Percentiles rank a stretch among this genome's conserved stretches.
Evolutionary conservation across 805 yeast genomes (phyloP).

Genomic region (Pichia nanzhaoensis): DNA sequence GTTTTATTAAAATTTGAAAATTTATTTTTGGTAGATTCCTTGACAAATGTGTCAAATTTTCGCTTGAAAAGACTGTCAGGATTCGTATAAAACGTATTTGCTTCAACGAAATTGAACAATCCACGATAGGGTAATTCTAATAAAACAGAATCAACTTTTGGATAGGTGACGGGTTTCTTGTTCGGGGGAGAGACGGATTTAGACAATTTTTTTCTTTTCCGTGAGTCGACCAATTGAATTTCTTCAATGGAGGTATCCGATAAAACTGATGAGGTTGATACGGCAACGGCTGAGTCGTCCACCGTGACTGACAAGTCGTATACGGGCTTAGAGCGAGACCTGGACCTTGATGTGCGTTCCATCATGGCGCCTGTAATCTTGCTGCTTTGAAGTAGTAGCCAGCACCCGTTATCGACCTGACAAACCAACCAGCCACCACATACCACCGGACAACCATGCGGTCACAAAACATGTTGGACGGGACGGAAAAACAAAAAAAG

Average conservation of each 20-base stretch:
- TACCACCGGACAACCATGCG: no score
- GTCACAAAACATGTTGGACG: no score
- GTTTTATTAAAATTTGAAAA: not conserved
- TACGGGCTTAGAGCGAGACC: no score
- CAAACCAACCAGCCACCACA: no score
- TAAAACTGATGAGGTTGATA: not conserved
- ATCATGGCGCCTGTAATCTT: no score
- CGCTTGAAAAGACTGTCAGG: constrained; percentile 37
- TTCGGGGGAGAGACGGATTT: not conserved
- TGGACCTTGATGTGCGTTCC: no score
- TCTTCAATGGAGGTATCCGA: not conserved
- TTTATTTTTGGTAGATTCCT: constrained; percentile 34
- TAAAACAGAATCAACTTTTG: constrained; percentile 32
- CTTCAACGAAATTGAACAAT: constrained; percentile 49
- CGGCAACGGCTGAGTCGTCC: no score
- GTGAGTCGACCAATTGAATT: not conserved
- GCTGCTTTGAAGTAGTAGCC: no score
- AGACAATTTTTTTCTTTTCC: not conserved
- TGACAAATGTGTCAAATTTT: constrained; percentile 37
- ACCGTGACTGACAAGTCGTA: no score
- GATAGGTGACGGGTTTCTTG: not conserved
- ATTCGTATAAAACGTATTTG: constrained; percentile 52
- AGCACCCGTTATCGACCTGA: no score
- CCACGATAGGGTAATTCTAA: constrained; percentile 65
- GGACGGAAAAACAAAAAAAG: no score